Percentiles rank a stretch among this genome's conserved stretches.
Evolutionary conservation across 176 grass and related monocot species (phyloP).

Genomic region (Rhynchospora breviuscula): DNA sequence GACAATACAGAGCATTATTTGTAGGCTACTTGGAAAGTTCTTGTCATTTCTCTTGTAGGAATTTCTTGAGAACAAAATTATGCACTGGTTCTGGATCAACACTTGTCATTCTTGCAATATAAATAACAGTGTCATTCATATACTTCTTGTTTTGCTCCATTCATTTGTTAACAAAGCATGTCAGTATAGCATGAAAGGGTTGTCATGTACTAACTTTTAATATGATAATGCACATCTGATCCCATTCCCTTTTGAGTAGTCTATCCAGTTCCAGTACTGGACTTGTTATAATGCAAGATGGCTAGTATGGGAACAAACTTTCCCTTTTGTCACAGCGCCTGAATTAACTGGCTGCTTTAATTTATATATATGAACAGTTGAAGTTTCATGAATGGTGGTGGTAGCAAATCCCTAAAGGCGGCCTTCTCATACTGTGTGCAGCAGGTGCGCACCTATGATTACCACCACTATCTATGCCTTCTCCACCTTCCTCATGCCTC

Average conservation of each 20-base stretch:
- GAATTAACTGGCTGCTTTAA: neutral
- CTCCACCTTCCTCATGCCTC: slow-evolving; percentile 63
- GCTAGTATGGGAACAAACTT: neutral
- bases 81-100: neutral
- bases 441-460: slow-evolving; percentile 81
- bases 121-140: neutral
- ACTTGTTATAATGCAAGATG: neutral
- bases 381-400: slow-evolving; percentile 36
- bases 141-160: neutral
- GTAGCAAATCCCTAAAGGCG: slow-evolving; percentile 28
- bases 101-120: neutral
- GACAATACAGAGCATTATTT: neutral
- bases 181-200: neutral
- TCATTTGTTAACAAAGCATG: neutral
- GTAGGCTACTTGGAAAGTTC: neutral
- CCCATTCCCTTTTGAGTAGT: neutral
- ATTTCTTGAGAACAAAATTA: neutral
- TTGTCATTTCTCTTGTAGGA: neutral
- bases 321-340: neutral
- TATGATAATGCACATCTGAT: neutral
- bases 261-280: neutral
- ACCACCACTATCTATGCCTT: slow-evolving; percentile 86
- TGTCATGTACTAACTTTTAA: neutral
- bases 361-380: neutral
- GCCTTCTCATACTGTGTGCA: slow-evolving; percentile 76